Evolutionary conservation across 2,329 filamentous ascomycete genomes (phyloP).

Genomic region (Botryotinia calthae): DNA sequence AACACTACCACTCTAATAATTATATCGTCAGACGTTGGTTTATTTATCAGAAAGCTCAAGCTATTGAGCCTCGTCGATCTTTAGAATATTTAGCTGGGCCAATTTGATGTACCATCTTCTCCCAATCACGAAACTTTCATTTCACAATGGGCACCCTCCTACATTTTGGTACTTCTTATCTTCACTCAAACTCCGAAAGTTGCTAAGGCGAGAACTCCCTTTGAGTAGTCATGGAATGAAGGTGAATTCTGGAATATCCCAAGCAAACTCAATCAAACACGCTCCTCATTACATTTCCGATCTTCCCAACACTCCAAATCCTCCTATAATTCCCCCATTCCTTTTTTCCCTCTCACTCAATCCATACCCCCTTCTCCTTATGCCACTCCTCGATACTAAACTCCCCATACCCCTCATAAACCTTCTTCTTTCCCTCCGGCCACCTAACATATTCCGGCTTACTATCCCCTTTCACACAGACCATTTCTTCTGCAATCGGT

Average conservation of each 20-base stretch:
- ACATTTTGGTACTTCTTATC: accelerated
- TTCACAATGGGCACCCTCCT: background rate
- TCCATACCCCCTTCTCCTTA: constrained; percentile 41
- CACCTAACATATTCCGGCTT: constrained; percentile 48
- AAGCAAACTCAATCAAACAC: background rate
- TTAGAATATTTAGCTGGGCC: background rate
- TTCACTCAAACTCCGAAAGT: background rate
- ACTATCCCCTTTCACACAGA: constrained; percentile 45
- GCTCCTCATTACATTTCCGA: background rate
- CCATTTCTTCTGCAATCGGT: constrained; percentile 46
- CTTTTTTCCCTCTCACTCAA: constrained; percentile 22
- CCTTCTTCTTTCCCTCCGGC: constrained; percentile 47
- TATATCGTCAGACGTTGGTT: background rate
- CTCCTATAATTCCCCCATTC: background rate
- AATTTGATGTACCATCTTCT: background rate
- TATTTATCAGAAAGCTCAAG: background rate
- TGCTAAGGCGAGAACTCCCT: background rate
- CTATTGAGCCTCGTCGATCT: background rate
- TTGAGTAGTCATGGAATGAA: background rate
- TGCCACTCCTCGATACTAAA: constrained; percentile 48
- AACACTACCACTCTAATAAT: background rate
- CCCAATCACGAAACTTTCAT: background rate
- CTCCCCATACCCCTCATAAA: constrained; percentile 41
- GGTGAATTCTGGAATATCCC: background rate
- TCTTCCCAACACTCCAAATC: background rate